Evolutionary conservation across 1,139 yeast species (phyloP), one percentile per base, ranked within the genome.

Genomic region (Kluyveromyces marxianus): DNA sequence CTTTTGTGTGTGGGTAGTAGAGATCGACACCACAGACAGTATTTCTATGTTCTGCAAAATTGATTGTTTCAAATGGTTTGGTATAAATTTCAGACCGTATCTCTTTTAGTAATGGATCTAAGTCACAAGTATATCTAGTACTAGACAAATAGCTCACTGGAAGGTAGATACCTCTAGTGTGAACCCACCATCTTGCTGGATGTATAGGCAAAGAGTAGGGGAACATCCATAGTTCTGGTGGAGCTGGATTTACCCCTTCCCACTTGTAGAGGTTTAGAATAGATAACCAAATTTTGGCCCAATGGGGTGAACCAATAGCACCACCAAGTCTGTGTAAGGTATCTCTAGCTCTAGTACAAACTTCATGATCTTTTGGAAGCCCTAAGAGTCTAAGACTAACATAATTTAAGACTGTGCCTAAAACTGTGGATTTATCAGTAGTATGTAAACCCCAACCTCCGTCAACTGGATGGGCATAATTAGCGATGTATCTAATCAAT

Each of bases 401-500:
- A 63, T 94, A 94, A 66, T 89, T 89, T 59, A 92, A 77, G 1
- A 89, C 74, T 1, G 99, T 94, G 4, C 99, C 98, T 63, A 89
- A 90, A 54, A 94, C 94, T 0, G 98, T 94, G 5, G 95, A 83
- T 62, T 90, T 92, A 60, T 92, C 98, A 42, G 79, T 81, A 3
- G 89, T 78, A 61, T 92, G 97, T 44, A 94, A 72, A 0, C 97
- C 98, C 98, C 99, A 94, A 1, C 98, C 99, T n/a, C 99, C 99
- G 66, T 94, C 99, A 0, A 89, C 96, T 0, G 97, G 97, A 62
- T 92, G 96, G 0, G 97, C 83, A 0, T 87, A 77, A 61, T 94
- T 94, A 24, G 88, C 88, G 25, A 92, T 68, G 60, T 89, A 92
- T 47, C 97, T 73, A 35, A 84, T 79, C 63, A 94, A 69, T 63